Evolutionary conservation across 768 basidiomycete species (phyloP).

Genomic region (Pseudohyphozyma bogoriensis): DNA sequence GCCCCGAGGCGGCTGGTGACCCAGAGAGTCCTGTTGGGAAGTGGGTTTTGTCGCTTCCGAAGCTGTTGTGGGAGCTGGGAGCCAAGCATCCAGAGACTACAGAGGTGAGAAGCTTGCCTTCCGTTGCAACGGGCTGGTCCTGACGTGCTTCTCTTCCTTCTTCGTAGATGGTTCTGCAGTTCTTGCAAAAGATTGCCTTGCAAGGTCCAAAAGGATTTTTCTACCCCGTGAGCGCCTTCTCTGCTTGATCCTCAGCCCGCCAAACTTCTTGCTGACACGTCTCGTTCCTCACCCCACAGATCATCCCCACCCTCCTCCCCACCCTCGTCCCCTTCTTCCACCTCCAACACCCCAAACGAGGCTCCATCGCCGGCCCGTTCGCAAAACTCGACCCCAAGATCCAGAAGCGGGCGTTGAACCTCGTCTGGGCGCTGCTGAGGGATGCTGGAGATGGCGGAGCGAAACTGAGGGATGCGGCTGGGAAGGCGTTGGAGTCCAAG

Average conservation of each 20-base stretch:
- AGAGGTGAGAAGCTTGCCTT: slow-evolving; percentile 46
- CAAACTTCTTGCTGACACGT: not conserved
- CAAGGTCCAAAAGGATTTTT: slow-evolving; percentile 23
- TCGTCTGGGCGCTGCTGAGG: slow-evolving; percentile 38
- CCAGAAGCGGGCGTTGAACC: slow-evolving; percentile 55
- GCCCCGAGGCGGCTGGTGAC: slow-evolving; percentile 52
- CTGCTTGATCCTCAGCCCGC: no score
- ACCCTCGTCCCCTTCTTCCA: slow-evolving; percentile 71
- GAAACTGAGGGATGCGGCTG: no score
- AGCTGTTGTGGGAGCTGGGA: slow-evolving; percentile 74
- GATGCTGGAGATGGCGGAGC: no score
- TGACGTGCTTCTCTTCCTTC: not conserved
- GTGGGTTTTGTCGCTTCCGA: slow-evolving; percentile 70
- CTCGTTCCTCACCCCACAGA: slow-evolving; percentile 37
- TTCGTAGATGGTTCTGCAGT: slow-evolving; percentile 45
- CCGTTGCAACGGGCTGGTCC: slow-evolving; percentile 37
- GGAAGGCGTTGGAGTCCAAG: no score
- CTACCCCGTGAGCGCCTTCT: not conserved
- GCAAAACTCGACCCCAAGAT: slow-evolving; percentile 50
- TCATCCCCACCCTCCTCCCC: slow-evolving; percentile 46
- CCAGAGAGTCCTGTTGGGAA: slow-evolving; percentile 45
- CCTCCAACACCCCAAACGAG: slow-evolving; percentile 63
- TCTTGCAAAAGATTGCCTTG: slow-evolving; percentile 46
- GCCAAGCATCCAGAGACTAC: slow-evolving; percentile 48
- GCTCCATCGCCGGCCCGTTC: slow-evolving; percentile 67